Percentiles rank a stretch among this genome's conserved stretches.
phyloP scores from a whole-genome alignment of 345 rosid species.

The Arabidopsis suecica region DNA sequence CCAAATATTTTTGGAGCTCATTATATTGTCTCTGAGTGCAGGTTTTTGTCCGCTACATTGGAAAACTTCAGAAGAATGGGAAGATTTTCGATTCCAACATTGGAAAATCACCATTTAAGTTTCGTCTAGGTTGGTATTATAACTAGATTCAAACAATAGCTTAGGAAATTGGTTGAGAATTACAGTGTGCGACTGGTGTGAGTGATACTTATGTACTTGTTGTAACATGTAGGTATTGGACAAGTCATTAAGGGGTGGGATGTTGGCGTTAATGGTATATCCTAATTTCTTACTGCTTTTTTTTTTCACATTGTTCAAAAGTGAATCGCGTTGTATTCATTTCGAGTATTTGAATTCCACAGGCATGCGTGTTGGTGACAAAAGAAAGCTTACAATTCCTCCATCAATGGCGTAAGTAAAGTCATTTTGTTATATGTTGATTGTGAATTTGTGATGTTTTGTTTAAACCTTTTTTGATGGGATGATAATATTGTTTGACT shows the following conservation, averaged over 20 bases:
- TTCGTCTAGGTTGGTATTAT: conserved; percentile 67
- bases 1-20: neutral
- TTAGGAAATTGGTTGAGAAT: neutral
- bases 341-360: conserved; percentile 5
- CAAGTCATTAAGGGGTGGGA: conserved; percentile 99
- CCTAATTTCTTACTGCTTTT: conserved; percentile 8
- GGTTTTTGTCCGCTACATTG: conserved; percentile 81
- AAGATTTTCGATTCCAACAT: conserved; percentile 85
- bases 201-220: conserved; percentile 16
- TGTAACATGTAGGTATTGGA: conserved; percentile 67
- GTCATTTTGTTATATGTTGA: neutral
- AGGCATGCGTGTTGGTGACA: conserved; percentile 84
- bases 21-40: conserved; percentile 47
- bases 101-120: conserved; percentile 77
- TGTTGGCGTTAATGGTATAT: conserved; percentile 87
- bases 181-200: neutral
- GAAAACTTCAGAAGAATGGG: conserved; percentile 91
- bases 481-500: conserved; percentile 22
- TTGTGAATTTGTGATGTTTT: neutral
- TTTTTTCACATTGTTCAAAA: conserved; percentile 1
- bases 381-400: conserved; percentile 72
- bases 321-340: conserved; percentile 8
- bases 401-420: conserved; percentile 66
- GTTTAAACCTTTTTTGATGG: neutral
- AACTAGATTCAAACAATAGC: neutral